These are phyloP conservation scores for Globisporangium splendens DNA, from an alignment of 352 stramenopile genomes.

Conservation along the genomic window DNA sequence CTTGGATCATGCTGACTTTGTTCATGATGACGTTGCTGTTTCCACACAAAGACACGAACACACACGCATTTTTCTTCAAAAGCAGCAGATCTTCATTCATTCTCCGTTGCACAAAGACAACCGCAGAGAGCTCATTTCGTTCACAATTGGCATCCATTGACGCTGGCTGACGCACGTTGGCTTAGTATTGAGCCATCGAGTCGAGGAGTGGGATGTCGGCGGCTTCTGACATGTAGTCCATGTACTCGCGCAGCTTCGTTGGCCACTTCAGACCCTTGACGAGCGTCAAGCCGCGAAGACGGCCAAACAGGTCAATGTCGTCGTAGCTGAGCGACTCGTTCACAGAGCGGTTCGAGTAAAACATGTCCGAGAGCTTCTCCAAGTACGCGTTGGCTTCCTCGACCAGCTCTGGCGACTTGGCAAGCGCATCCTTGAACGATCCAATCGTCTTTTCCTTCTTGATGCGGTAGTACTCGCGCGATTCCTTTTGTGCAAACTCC, in stretches of 20 bases:
- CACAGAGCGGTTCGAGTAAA: constrained; percentile 41
- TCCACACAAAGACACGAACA: no score
- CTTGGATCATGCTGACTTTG: no score
- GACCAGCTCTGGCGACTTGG: constrained; percentile 37
- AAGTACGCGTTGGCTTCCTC: constrained; percentile 32
- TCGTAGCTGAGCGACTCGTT: constrained; percentile 49
- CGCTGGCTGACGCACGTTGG: not conserved
- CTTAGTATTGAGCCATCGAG: constrained; percentile 29
- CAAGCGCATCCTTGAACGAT: constrained; percentile 35
- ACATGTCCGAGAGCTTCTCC: constrained; percentile 26
- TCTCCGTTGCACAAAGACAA: no score
- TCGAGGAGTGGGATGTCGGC: constrained; percentile 38
- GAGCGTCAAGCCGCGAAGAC: constrained; percentile 44
- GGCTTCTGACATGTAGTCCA: constrained; percentile 34
- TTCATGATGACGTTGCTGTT: no score
- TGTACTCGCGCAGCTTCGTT: constrained; percentile 35
- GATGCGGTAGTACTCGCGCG: constrained; percentile 44
- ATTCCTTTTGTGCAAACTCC: constrained; percentile 38
- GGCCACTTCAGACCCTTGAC: constrained; percentile 47
- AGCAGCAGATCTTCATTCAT: no score
- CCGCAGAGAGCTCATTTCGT: no score
- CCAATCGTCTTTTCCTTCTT: constrained; percentile 60
- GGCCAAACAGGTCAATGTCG: constrained; percentile 48
- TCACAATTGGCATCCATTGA: no score
- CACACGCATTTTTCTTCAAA: no score